Base-by-base conservation (phyloP, 1,284 basidiomycete genomes). In the Stereum hirsutum region DNA sequence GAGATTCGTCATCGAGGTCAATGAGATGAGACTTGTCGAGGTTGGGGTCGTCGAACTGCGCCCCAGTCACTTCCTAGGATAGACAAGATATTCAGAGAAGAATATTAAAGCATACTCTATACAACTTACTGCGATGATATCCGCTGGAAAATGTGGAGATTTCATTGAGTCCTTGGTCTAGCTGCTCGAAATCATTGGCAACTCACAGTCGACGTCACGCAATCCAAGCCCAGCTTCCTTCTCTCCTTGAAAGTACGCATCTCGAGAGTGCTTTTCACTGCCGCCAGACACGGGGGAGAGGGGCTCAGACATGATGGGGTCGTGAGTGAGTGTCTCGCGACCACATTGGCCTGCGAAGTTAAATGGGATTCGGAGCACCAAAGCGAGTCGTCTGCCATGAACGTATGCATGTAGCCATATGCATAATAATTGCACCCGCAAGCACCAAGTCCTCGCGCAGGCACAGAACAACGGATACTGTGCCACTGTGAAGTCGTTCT, bases 1-100 rank as follows among this genome's bases (percentile, higher is more conserved):
- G 75, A 8, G 74, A 78, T 51, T 69, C 60, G 6, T 52, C 51
- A 21, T 51, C 51, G 14, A 48, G 47, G 28, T 32, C 41, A 36
- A 32, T 24, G 32, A 40, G 37, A 24, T 44, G 41, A 8, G 35
- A 23, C 30, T 30, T 39, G 41, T 41, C 42, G 36, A 39, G 34
- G 38, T 46, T 46, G 7, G 45, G 45, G 32, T 46, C 45, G 30
- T 44, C 43, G 37, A 44, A 44, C 10, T 24, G 21, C 11, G 36
- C 36, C 12, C 43, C 43, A 14, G 43, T 39, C 24, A 44, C 27
- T 28, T 44, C 43, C 43, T 44, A 31, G 3, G 24, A 14, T 10
- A 28, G 15, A 21, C 12, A 39, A 24, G 37, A 39, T 12, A 4
- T 39, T 39, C 23, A 25, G 12, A 20, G 23, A 20, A 21, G 27